Evolutionary conservation across 345 rosid genomes (phyloP).

Genomic region (Eutrema yunnanense): DNA sequence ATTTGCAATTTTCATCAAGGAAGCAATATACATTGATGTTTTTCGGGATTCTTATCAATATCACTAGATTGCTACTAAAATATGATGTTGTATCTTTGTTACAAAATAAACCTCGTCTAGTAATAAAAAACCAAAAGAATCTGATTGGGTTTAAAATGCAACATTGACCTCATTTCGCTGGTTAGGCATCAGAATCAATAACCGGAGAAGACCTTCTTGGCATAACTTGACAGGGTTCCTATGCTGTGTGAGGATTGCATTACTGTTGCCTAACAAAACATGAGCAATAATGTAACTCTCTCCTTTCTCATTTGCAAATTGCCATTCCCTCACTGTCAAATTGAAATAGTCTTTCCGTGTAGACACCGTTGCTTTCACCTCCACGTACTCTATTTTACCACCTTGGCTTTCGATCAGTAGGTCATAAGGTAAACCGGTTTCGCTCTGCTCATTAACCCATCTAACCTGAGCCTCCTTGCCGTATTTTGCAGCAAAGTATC

Average conservation of each 20-base stretch:
- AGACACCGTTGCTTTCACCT: conserved; percentile 84
- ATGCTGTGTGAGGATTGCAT: conserved; percentile 47
- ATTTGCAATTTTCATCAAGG: neutral
- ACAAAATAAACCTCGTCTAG: neutral
- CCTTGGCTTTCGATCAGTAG: conserved; percentile 34
- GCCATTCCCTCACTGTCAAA: conserved; percentile 77
- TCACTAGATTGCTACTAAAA: neutral
- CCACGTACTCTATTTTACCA: conserved; percentile 48
- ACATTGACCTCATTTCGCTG: conserved; percentile 25
- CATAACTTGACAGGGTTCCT: conserved; percentile 68
- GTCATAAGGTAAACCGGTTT: conserved; percentile 83
- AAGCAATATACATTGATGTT: neutral
- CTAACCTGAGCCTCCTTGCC: conserved; percentile 39
- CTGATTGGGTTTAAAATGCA: neutral
- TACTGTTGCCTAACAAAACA: conserved; percentile 47
- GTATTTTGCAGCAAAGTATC: conserved; percentile 35
- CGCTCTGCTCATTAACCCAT: conserved; percentile 74
- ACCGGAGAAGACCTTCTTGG: conserved; percentile 52
- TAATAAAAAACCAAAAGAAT: neutral
- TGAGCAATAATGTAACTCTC: conserved; percentile 57
- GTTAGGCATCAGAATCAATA: conserved; percentile 69
- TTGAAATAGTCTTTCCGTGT: conserved; percentile 71
- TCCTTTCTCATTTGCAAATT: conserved; percentile 63
- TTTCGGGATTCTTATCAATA: neutral
- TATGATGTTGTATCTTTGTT: neutral